Base-by-base conservation (phyloP, 2,329 filamentous ascomycete genomes). In the Clarireedia paspali region DNA sequence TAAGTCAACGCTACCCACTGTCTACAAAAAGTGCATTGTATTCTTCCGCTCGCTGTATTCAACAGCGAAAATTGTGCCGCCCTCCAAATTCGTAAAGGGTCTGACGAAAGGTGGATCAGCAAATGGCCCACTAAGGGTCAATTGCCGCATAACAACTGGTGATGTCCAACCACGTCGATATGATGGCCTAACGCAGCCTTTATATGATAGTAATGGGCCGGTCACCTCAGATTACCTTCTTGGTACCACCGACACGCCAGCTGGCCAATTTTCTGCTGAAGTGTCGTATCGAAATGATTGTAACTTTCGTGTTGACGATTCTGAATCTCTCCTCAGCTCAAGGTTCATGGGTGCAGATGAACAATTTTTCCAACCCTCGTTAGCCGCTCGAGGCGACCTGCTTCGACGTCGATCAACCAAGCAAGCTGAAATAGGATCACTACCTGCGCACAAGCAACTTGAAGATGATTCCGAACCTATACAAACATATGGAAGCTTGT, bases 1-100 rank as follows among this genome's bases (percentile, higher is more conserved):
- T 68, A 81, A 80, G 6, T 75, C 76, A 10, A 77, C 75, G 34
- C 75, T 97, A 51, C 91, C 94, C 14, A 92, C 89, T 52, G 85
- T 96, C 57, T 99, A 99, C 78, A 99, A 99, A 74, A 94, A 95
- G 73, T 90, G 89, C 65, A 95, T 99, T 61, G 88, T 97, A 63
- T 84, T 96, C 64, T 96, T 97, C 72, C 83, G 94, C 58, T 91
- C 91, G 1, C 78, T 99, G 47, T 96, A 89, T 70, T 83, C 89
- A 50, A 88, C 88, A 54, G 83, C 89, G 42, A 87, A 89, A 64
- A 81, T 96, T 59, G 75, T 96, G 59, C 94, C 94, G 2, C 84
- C 88, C 24, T 96, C 88, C 85, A 95, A 87, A 72, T 87, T 95
- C 66, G 84, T 78, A 42, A 81, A 87, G 66, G 84, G 82, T 50